Base-by-base conservation (phyloP, 306 rosid species). In the Betula pendula region DNA sequence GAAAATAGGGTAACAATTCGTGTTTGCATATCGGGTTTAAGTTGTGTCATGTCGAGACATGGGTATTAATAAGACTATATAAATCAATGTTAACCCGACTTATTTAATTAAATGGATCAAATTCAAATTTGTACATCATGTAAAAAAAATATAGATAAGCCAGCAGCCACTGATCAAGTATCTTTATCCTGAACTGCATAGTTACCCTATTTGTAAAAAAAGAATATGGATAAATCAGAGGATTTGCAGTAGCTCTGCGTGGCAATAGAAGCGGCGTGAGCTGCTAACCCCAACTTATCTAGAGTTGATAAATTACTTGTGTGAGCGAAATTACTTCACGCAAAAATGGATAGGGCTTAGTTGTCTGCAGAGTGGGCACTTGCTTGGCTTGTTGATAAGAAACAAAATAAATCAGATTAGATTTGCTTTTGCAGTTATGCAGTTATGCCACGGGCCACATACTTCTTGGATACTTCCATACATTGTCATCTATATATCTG, bases 361-460 rank as follows among this genome's bases (percentile, higher is more conserved):
- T 15, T 38, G 31, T 8, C 25, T 38, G 51, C 55, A 45, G 71
- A 62, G 6, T 22, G 55, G 44, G 35, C 73, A 71, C 13, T 71
- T n/a, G 72, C 67, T 58, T 75, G 22, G 38, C 35, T 31, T 67
- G 22, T 56, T 67, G 58, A 50, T 52, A 14, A 53, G 74, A 31
- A 56, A 29, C 68, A 49, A 49, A 16, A 63, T 14, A 44, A 43
- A 8, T 65, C 59, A 27, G 12, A 19, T 16, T 31, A 15, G 72
- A 59, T 12, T 8, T 27, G 68, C 20, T 13, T 29, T 60, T 27
- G 68, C 42, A 13, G 2, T 29, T 13, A 48, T 27, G 68, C 42
- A 13, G 2, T 29, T 13, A 48, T 33, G 8, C 58, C 35, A 17
- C 22, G 15, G 56, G 47, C 55, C 53, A 65, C 48, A 10, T 11